These are phyloP conservation scores for Nemania diffusa DNA, from an alignment of 2,329 filamentous ascomycete species.

Conservation along the genomic window DNA sequence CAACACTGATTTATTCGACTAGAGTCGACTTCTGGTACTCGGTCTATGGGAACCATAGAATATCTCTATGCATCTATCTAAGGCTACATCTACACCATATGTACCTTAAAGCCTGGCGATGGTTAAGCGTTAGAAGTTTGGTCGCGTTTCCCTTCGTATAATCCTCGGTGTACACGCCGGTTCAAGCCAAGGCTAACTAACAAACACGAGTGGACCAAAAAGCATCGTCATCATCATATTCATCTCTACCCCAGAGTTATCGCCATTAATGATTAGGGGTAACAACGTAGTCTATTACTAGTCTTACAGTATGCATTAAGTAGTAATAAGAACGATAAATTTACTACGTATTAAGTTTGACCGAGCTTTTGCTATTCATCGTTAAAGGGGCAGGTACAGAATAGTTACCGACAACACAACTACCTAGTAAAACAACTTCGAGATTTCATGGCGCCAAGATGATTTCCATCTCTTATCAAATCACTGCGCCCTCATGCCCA, in stretches of 20 bases:
- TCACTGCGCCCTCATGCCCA: not conserved
- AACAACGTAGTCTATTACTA: slow-evolving; percentile 3
- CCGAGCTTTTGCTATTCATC: not conserved
- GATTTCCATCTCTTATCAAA: slow-evolving; percentile 4
- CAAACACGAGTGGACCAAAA: slow-evolving; percentile 10
- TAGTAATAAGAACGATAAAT: slow-evolving; percentile 1
- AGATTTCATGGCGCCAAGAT: slow-evolving; percentile 19
- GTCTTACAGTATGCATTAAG: not conserved
- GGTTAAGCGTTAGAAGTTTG: not conserved
- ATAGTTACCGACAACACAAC: too few species aligned
- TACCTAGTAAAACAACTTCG: slow-evolving; percentile 1
- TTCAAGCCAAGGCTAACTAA: slow-evolving; percentile 17
- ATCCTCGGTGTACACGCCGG: not conserved
- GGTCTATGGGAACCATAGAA: slow-evolving; percentile 1
- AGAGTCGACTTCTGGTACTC: not conserved
- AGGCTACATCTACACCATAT: not conserved
- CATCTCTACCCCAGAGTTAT: slow-evolving; percentile 19
- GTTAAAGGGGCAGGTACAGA: slow-evolving; percentile 4
- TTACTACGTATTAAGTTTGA: not conserved
- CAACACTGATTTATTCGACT: not conserved
- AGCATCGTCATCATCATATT: slow-evolving; percentile 4
- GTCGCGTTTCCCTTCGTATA: slow-evolving; percentile 3
- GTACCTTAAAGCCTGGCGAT: slow-evolving; percentile 2
- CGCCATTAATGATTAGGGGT: slow-evolving; percentile 2
- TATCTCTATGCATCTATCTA: not conserved